Conservation (phyloP, 2,329 filamentous ascomycete genomes). For the Phoma sp. region DNA sequence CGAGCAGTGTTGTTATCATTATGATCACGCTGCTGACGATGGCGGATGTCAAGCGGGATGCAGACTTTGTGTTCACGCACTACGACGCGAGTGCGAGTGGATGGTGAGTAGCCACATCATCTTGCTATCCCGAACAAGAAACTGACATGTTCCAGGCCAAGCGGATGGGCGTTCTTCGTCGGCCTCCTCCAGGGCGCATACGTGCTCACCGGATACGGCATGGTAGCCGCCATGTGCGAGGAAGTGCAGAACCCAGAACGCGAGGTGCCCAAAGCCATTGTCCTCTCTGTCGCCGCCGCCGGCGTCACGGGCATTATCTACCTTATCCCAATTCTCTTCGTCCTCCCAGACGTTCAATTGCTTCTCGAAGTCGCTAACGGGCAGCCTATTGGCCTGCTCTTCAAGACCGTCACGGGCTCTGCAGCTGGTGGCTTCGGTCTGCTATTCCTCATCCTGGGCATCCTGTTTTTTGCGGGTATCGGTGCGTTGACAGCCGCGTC, state of each 20-base stretch:
- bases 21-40: conserved; percentile 68
- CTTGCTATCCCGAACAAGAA: neutral
- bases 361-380: conserved; percentile 71
- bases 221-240: conserved; percentile 75
- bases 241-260: conserved; percentile 72
- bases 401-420: conserved; percentile 77
- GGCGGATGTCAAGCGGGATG: conserved; percentile 63
- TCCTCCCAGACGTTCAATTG: conserved; percentile 69
- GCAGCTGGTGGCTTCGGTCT: conserved; percentile 75
- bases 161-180: conserved; percentile 75
- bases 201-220: conserved; percentile 69
- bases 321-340: conserved; percentile 76
- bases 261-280: conserved; percentile 74
- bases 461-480: conserved; percentile 77
- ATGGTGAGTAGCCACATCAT: conserved; percentile 53
- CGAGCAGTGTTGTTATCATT: conserved; percentile 69
- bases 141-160: conserved; percentile 53
- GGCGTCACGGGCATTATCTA: conserved; percentile 71
- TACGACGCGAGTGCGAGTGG: conserved; percentile 70
- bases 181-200: conserved; percentile 70
- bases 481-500: conserved; percentile 76
- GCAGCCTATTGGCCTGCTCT: conserved; percentile 77
- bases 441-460: conserved; percentile 76
- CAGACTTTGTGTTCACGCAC: conserved; percentile 70
- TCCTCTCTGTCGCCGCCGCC: conserved; percentile 70